These are phyloP conservation scores for Cafeteria roenbergensis DNA, from an alignment of 108 stramenopile genomes.

Conservation along the genomic window DNA sequence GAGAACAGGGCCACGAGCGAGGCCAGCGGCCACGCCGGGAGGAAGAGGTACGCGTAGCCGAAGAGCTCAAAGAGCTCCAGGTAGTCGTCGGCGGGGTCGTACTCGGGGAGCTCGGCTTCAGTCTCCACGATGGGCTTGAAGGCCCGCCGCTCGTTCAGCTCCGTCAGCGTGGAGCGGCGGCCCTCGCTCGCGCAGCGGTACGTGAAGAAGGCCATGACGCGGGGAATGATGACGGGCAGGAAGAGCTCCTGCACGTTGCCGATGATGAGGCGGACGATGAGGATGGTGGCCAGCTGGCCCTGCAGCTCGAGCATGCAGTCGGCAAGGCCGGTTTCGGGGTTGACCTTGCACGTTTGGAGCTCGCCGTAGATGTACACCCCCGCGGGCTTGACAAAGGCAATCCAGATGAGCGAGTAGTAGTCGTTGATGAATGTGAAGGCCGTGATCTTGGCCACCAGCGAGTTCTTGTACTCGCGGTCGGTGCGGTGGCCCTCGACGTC, in stretches of 20 bases:
- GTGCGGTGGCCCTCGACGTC: slow-evolving; percentile 31
- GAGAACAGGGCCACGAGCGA: slow-evolving; percentile 25
- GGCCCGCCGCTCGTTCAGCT: too few relatives aligned
- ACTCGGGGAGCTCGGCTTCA: too few relatives aligned
- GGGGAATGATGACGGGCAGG: slow-evolving; percentile 10
- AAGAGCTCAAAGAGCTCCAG: slow-evolving; percentile 28
- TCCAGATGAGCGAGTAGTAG: slow-evolving; percentile 28
- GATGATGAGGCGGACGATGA: slow-evolving; percentile 19
- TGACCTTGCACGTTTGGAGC: background rate
- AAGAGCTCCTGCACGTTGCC: slow-evolving; percentile 29
- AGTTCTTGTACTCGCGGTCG: slow-evolving; percentile 29
- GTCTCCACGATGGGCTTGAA: too few relatives aligned
- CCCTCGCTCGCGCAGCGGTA: too few relatives aligned
- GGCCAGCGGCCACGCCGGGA: slow-evolving; percentile 34
- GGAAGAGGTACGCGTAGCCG: slow-evolving; percentile 32
- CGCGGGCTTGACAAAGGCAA: slow-evolving; percentile 31
- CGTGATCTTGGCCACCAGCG: slow-evolving; percentile 29
- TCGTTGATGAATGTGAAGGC: slow-evolving; percentile 36
- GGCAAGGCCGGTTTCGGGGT: background rate
- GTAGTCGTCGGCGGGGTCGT: slow-evolving; percentile 29
- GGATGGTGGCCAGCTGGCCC: slow-evolving; percentile 7
- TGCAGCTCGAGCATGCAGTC: slow-evolving; percentile 19
- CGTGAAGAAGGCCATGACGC: slow-evolving; percentile 4
- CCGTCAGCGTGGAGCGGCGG: too few relatives aligned
- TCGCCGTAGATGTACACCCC: slow-evolving; percentile 21